A percentile compares a stretch with the other conserved stretches of the same genome.
Evolutionary conservation across 2,329 filamentous ascomycete species (phyloP).

Genomic region (Beauveria pseudobassiana): DNA sequence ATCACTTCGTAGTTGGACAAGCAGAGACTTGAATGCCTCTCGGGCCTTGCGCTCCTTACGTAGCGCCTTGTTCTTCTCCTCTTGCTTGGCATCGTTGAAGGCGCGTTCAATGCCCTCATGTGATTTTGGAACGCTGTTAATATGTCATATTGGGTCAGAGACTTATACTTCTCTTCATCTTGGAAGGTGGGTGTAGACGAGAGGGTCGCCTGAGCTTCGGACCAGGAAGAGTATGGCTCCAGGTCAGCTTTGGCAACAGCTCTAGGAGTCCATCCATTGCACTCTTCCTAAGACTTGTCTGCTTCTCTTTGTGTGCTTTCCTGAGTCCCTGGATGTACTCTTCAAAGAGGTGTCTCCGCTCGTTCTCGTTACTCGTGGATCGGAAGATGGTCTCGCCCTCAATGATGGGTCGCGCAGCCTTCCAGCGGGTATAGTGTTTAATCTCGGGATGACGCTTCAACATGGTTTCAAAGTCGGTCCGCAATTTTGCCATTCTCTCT

Average conservation of each 20-base stretch:
- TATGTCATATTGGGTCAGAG: conserved; percentile 81
- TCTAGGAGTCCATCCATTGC: conserved; percentile 78
- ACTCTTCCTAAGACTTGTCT: conserved; percentile 63
- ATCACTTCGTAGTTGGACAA: conserved; percentile 64
- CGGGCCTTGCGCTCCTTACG: conserved; percentile 80
- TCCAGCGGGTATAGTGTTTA: conserved; percentile 94
- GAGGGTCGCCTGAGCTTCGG: conserved; percentile 77
- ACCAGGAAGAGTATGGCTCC: conserved; percentile 92
- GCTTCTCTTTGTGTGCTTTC: conserved; percentile 69
- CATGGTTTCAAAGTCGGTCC: conserved; percentile 93
- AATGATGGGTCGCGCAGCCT: conserved; percentile 87
- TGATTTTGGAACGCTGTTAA: conserved; percentile 91
- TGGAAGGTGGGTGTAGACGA: conserved; percentile 70
- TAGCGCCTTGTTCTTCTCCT: conserved; percentile 72
- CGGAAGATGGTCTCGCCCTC: conserved; percentile 94
- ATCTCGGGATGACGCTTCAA: conserved; percentile 94
- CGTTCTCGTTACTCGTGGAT: conserved; percentile 78
- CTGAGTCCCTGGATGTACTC: conserved; percentile 86
- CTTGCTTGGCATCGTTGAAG: conserved; percentile 86
- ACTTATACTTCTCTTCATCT: conserved; percentile 75
- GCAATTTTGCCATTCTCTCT: conserved; percentile 84
- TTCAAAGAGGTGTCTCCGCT: conserved; percentile 84
- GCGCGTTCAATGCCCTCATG: conserved; percentile 81
- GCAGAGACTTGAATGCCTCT: conserved; percentile 68
- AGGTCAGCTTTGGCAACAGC: conserved; percentile 72